Base-by-base conservation (phyloP, 208 protist species). In the Porcisia hertigi region DNA sequence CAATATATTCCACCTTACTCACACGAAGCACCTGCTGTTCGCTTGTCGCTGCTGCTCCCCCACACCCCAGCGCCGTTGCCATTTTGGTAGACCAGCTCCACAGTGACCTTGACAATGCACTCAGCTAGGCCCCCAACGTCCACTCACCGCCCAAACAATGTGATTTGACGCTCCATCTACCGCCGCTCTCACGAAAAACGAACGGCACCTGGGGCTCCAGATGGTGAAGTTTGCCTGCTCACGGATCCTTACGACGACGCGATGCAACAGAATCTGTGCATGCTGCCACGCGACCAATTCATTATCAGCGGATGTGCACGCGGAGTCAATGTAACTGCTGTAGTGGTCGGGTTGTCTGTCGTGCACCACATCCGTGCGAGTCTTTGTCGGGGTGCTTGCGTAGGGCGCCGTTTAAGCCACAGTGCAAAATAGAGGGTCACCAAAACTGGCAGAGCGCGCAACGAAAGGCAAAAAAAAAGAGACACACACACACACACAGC, bases 211-310 rank as follows among this genome's bases (percentile, higher is more conserved):
- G 86, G 83, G 9, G 30, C 84, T 81, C 86, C 88, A 93, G 54
- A 93, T 86, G 55, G 88, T 89, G 57, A 93, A 18, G 77, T 88
- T 82, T 12, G 86, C 69, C 34, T 82, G 77, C 65, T 90, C 86
- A 76, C 84, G 88, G 23, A 89, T 71, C 80, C 80, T 89, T 52
- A 93, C 86, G 3, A 86, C 73, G 67, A 87, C 84, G n/a, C 88
- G 83, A 7, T 84, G 86, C 16, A 90, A 80, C 39, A 93, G 74
- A 75, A 93, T 72, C 60, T 89, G 82, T 60, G 82, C 78, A 3
- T 82, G 88, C 43, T 81, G 60, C 16, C 80, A 79, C 53, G 86
- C 81, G 6, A 88, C 66, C 18, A 45, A 60, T 43, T 86, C 85
- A 14, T 63, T 9, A 39, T 65, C 55, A 12, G 45, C 67, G 20